Evolutionary conservation across 2,329 filamentous ascomycete genomes (phyloP).

Genomic region (Claviceps monticola): DNA sequence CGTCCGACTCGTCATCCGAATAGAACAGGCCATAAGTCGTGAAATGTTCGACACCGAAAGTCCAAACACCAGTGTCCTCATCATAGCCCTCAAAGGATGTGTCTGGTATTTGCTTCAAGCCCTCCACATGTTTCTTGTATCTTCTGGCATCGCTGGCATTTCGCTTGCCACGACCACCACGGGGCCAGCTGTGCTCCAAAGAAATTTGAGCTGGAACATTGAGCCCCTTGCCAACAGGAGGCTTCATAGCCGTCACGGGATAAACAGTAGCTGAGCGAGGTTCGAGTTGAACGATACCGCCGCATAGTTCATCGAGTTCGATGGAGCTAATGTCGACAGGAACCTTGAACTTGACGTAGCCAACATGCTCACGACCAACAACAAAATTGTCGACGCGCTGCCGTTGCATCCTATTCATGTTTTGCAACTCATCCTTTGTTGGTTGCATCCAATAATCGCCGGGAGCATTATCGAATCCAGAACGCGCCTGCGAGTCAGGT

Average conservation of each 20-base stretch:
- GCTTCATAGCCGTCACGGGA: constrained; percentile 60
- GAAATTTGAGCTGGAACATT: constrained; percentile 82
- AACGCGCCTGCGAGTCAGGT: constrained; percentile 13
- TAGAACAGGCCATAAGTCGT: constrained; percentile 87
- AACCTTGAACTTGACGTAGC: constrained; percentile 66
- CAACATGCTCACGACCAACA: constrained; percentile 71
- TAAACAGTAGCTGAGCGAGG: constrained; percentile 83
- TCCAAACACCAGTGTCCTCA: constrained; percentile 69
- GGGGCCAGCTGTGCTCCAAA: constrained; percentile 90
- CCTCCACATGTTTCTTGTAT: constrained; percentile 69
- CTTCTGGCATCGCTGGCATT: constrained; percentile 42
- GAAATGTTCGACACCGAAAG: constrained; percentile 89
- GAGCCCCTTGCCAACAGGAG: constrained; percentile 70
- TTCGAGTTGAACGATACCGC: constrained; percentile 60
- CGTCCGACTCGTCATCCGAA: constrained; percentile 56
- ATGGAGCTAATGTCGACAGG: constrained; percentile 72
- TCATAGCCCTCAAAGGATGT: constrained; percentile 78
- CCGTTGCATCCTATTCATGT: constrained; percentile 68
- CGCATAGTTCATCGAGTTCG: constrained; percentile 67
- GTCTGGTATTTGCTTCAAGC: constrained; percentile 63
- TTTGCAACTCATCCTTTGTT: constrained; percentile 56
- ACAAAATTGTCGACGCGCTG: constrained; percentile 61
- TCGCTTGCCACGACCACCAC: constrained; percentile 43
- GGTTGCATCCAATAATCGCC: constrained; percentile 85
- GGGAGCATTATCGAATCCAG: constrained; percentile 33